A percentile compares a stretch with the other conserved stretches of the same genome.
phyloP scores from a whole-genome alignment of 129 eudicot species.

The Escallonia rubra region DNA sequence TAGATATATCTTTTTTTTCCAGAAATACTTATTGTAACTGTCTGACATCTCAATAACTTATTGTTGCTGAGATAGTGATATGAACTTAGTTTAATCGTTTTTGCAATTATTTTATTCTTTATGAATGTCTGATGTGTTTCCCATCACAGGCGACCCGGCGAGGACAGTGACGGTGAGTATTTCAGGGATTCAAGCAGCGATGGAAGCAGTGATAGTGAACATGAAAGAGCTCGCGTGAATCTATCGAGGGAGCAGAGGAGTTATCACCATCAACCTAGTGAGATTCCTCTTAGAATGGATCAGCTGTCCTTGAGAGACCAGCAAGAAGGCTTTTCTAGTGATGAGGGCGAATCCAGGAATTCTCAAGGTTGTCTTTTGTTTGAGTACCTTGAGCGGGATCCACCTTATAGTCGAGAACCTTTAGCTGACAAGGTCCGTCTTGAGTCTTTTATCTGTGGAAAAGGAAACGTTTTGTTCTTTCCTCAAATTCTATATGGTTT shows the following conservation, averaged over 20 bases:
- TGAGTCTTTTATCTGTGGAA: not conserved
- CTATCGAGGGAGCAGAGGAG: constrained; percentile 27
- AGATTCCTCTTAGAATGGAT: constrained; percentile 31
- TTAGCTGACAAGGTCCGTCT: constrained; percentile 66
- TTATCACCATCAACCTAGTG: constrained; percentile 22
- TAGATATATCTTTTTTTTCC: no score
- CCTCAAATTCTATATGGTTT: constrained; percentile 1
- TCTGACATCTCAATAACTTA: no score
- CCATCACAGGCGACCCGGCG: constrained; percentile 53
- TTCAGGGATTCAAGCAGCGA: constrained; percentile 91
- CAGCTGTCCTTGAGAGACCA: constrained; percentile 46
- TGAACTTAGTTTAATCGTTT: no score
- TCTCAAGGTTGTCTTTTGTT: constrained; percentile 50
- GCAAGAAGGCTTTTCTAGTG: constrained; percentile 78
- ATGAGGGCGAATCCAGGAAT: constrained; percentile 65
- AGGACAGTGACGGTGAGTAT: constrained; percentile 82
- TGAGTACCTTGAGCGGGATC: constrained; percentile 65
- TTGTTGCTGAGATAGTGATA: no score
- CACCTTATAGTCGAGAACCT: constrained; percentile 72
- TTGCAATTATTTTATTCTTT: no score
- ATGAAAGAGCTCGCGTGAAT: constrained; percentile 39
- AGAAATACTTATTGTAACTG: no score
- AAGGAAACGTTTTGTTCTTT: not conserved
- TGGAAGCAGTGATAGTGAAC: constrained; percentile 84
- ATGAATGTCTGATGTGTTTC: not conserved